Evolutionary conservation across 371 early-diverging fungal genomes (phyloP), one percentile per base, ranked within the genome.

Genomic region (Phascolomyces articulosus): DNA sequence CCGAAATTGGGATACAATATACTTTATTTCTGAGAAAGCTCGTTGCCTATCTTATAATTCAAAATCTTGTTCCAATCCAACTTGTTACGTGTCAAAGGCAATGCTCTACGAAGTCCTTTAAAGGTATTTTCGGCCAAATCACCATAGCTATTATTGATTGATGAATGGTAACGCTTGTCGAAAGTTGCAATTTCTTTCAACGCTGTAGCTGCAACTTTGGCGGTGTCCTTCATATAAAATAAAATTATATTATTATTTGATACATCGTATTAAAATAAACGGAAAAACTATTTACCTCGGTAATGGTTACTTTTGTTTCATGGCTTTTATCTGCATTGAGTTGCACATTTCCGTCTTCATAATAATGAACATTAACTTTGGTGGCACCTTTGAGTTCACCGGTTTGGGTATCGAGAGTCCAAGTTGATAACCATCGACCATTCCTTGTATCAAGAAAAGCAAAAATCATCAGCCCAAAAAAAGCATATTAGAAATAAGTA

Each of bases 341-440:
- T 75, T 98, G 99, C 47, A 98, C 97, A 67, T 98, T 98, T 27
- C 99, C 99, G 66, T 98, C 97, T 81, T 98, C 99, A 74, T 94
- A 98, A 77, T 98, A 98, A 69, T 98, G 99, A 20, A 98, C 95
- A 55, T 89, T 83, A 26, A 91, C 87, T 69, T 87, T 87, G 41
- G 93, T 67, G 13, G 64, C 65, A 3, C 97, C 97, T 63, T 80
- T 88, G 16, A 96, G 69, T 40, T 84, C 82, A 29, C 80, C 83
- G 0, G 87, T 70, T 29, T 80, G 74, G 41, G 85, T 77, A 66
- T 87, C 72, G 54, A 86, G 80, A 4, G 80, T 84, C 95, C 96
- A 98, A 24, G 84, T 71, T 9, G 96, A 88, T 29, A 92, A 84
- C 96, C 96, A 96, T 69, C 95, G 85, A 51, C 96, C 98, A 75